phyloP scores from a whole-genome alignment of 148 eudicot genomes.

The Spergularia bocconei region DNA sequence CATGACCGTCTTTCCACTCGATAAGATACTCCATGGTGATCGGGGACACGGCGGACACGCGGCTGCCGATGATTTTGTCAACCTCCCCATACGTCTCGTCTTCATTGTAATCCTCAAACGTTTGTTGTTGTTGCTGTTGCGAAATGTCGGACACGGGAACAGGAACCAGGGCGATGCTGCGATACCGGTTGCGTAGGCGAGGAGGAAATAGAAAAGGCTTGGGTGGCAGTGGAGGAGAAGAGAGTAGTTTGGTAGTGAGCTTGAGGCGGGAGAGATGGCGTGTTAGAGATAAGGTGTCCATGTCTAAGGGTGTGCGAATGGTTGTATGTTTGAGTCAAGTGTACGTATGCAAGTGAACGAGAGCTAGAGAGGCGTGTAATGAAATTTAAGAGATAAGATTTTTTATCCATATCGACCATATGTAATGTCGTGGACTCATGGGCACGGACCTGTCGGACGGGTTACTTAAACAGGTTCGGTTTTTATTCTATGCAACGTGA shows the following conservation, averaged over 20 bases:
- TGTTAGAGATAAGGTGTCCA: conserved; percentile 57
- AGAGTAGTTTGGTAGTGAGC: conserved; percentile 22
- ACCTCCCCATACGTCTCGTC: conserved; percentile 91
- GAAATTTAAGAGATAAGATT: conserved; percentile 39
- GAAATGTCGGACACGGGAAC: conserved; percentile 28
- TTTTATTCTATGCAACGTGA: too few species aligned
- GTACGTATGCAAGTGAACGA: not conserved
- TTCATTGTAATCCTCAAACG: conserved; percentile 43
- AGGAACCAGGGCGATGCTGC: conserved; percentile 28
- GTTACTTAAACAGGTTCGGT: too few species aligned
- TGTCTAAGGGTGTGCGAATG: not conserved
- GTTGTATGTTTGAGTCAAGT: not conserved
- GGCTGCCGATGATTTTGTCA: conserved; percentile 67
- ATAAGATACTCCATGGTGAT: conserved; percentile 82
- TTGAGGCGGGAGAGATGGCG: conserved; percentile 63
- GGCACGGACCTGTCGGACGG: too few species aligned
- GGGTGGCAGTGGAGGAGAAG: conserved; percentile 11
- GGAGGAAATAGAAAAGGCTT: conserved; percentile 21
- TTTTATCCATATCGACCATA: conserved; percentile 34
- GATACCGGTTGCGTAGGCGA: conserved; percentile 16
- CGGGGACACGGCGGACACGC: conserved; percentile 37
- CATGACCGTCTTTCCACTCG: conserved; percentile 82
- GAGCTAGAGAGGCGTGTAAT: not conserved
- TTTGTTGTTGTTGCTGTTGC: not conserved
- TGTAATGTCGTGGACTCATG: not conserved